These are phyloP conservation scores for Macrophomina phaseolina DNA, from an alignment of 2,329 filamentous ascomycete species.

Conservation along the genomic window DNA sequence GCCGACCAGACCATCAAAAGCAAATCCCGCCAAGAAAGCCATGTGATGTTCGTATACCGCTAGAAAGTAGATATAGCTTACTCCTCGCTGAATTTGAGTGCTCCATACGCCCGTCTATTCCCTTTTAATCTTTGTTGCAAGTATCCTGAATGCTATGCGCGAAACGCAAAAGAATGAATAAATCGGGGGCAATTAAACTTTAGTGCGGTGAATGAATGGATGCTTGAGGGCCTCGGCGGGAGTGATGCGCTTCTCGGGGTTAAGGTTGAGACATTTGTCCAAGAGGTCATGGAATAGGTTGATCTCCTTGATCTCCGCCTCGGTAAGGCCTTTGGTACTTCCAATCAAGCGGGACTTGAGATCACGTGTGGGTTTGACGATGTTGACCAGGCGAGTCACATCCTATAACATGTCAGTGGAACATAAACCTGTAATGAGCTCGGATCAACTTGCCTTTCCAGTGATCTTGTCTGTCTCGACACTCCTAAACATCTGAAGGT, in stretches of 20 bases:
- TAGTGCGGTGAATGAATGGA: conserved; percentile 70
- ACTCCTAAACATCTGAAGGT: conserved; percentile 81
- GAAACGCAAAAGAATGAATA: not conserved
- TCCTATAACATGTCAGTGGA: conserved; percentile 55
- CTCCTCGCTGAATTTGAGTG: not conserved
- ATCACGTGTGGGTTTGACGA: conserved; percentile 71
- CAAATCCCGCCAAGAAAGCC: not conserved
- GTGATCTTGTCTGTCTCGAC: conserved; percentile 87
- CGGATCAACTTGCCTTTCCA: conserved; percentile 60
- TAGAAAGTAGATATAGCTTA: not conserved
- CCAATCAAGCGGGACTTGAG: conserved; percentile 78
- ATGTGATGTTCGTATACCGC: not conserved
- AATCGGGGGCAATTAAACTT: not conserved
- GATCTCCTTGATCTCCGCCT: conserved; percentile 76
- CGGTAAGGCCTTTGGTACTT: conserved; percentile 74
- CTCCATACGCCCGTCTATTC: conserved; percentile 17
- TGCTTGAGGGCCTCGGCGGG: conserved; percentile 86
- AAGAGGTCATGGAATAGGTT: conserved; percentile 85
- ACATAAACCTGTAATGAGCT: conserved; percentile 30
- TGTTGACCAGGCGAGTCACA: conserved; percentile 68
- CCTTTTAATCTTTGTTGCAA: not conserved
- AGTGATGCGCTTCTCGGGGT: conserved; percentile 90
- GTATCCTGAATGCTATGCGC: conserved; percentile 1
- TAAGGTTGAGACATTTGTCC: conserved; percentile 85
- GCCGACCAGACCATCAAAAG: not conserved